Base-by-base conservation (phyloP, 2,329 filamentous ascomycete genomes). In the Colletotrichum tanaceti region DNA sequence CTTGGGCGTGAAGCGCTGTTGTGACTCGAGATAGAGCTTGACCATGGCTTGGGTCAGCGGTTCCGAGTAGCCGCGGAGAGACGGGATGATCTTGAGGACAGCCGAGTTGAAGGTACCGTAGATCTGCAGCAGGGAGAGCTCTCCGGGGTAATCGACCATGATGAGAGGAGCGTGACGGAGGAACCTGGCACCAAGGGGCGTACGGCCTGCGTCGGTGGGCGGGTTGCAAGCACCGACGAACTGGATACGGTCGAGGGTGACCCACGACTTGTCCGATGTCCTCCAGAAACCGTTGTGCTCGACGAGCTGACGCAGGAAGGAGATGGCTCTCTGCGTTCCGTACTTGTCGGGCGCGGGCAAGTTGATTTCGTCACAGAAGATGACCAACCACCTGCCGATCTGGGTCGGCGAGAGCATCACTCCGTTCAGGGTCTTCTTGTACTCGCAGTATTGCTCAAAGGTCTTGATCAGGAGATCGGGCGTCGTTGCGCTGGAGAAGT, bases 291-390 rank as follows among this genome's bases (percentile, higher is more conserved):
- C 96, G 74, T 98, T 98, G 77, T 99, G 96, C 79, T 99, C 96
- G 57, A 99, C 94, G 71, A 99, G 89, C 79, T 99, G 96, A 74
- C 97, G 90, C 73, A 99, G 81, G 87, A 99, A 99, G 6, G 96
- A 97, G 72, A 99, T 99, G 41, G 96, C 96, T 71, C 96, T 90
- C 79, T 99, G 96, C 1, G 97, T 99, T 63, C 94, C 95, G 78
- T 99, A 99, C 75, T 94, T 95, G 82, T 99, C 96, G 4, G 96
- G 96, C 5, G 96, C 95, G 7, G 96, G 96, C 84, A 99, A 86
- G 80, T 99, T 99, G 83, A 99, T 99, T 79, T 99, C 96, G 78
- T 99, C 96, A 75, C 96, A 99, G 86, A 99, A 99, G 71, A 99
- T 89, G 53, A 99, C 95, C 44, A 99, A 87, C 96, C 96, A 99